Percentiles rank a stretch among this genome's conserved stretches.
Evolutionary conservation across 306 rosid genomes (phyloP).

Genomic region (Lupinus albus): DNA sequence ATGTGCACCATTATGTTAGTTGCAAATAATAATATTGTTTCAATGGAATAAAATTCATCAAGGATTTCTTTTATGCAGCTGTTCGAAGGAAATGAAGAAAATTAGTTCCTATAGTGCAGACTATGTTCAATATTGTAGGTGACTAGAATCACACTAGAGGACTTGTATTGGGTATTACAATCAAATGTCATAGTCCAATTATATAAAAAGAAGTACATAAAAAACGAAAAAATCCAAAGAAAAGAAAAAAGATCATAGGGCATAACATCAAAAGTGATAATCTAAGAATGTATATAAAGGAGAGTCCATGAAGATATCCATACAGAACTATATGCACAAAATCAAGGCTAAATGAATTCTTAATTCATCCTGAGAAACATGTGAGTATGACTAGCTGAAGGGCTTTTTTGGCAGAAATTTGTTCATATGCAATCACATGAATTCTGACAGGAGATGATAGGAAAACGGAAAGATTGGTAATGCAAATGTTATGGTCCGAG

Average conservation of each 20-base stretch:
- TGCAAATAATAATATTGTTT: not conserved
- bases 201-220: not conserved
- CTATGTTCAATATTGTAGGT: not conserved
- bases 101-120: not conserved
- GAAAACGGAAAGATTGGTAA: no score
- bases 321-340: not conserved
- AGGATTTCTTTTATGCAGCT: not conserved
- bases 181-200: not conserved
- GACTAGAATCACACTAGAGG: slow-evolving; percentile 11
- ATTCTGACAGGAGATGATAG: no score
- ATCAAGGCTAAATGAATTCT: not conserved
- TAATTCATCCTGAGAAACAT: not conserved
- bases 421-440: no score
- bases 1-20: not conserved
- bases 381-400: no score
- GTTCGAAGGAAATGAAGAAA: slow-evolving; percentile 13
- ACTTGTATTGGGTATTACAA: not conserved
- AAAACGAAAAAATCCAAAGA: not conserved
- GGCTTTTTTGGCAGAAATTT: no score
- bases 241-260: not conserved
- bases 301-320: not conserved
- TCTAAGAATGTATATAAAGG: not conserved
- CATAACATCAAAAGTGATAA: not conserved
- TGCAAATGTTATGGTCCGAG: no score
- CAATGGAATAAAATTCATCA: not conserved